Evolutionary conservation across 164 flowering plant species (phyloP), one percentile per base, ranked within the genome.

Genomic region (Magnolia officinalis): DNA sequence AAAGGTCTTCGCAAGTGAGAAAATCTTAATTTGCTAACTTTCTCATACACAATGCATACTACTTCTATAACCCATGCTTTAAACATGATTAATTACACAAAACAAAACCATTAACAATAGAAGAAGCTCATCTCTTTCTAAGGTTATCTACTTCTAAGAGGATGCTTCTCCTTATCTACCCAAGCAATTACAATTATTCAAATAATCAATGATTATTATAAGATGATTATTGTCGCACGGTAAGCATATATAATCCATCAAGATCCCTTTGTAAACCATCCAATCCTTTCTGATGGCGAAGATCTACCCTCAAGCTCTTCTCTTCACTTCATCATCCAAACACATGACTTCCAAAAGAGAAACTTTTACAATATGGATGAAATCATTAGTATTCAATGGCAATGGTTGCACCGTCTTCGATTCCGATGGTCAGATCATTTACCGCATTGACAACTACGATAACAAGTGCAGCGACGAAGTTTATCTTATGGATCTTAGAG

Each of bases 351-450:
- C 74, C 19, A 63, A 55, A 65, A 77, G 79, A 75, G 81, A 84
- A 77, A 72, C 67, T 6, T 86, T 83, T 66, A 86, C 87, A 1
- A 75, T 85, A 76, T 85, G 87, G 87, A 87, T 87, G 89, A 85
- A 82, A 71, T 85, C 89, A 14, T 76, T 87, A 0, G 78, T 85
- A 10, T 51, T 83, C 61, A 76, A 80, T 21, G 73, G 85, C 20
- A 79, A 75, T 8, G 89, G 86, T 8, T 83, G 87, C 83, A 85
- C 89, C 1, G 85, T 82, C 20, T 87, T 77, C 45, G 77, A 85
- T 72, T 79, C 84, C 0, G 69, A 76, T 6, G 87, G 87, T 1
- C 68, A 81, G 45, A 75, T 87, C 21, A 77, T 85, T 31, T 87
- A 85, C 69, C 82, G 89, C 0, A 80, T 87, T 1, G 86, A 87